Base-by-base conservation (phyloP, 2,329 filamentous ascomycete genomes). In the Colletotrichum ledebouriae region DNA sequence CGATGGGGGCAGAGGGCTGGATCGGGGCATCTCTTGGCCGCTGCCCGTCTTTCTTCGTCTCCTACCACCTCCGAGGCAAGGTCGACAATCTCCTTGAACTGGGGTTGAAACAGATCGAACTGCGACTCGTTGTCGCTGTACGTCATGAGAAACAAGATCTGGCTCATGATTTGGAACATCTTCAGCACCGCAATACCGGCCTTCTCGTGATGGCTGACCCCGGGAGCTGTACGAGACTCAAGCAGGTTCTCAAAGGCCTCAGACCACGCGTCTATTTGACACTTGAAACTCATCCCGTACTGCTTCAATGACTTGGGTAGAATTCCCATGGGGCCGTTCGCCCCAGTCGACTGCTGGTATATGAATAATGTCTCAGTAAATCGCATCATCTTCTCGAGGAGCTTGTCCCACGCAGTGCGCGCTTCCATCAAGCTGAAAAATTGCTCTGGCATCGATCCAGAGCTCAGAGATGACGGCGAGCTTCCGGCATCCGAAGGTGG, bases 111-210 rank as follows among this genome's bases (percentile, higher is more conserved):
- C 10, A 76, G 74, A 72, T 90, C 88, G 67, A 90, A 90, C 41
- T 86, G 82, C 60, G 84, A 82, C 73, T 90, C 88, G 52, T 79
- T 85, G 59, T 86, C 83, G 73, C 82, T 86, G 72, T 89, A 90
- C 10, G 86, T 86, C 85, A 89, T 89, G 46, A 85, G 77, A 71
- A 87, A 89, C 6, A 90, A 77, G 39, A 90, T 81, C 52, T 82
- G 79, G 10, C 82, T 82, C 82, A 88, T 90, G 58, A 88, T 81
- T 67, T 89, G 86, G 62, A 84, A 83, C 87, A 90, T 90, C 72
- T 89, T 89, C 6, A 90, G 78, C 11, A 88, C 87, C 5, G 86
- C 83, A 64, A 90, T 89, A 52, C 84, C 87, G 0, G 86, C 84
- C 72, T 87, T 87, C 72, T 88, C 86, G 70, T 89, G 85, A 33